A percentile compares a stretch with the other conserved stretches of the same genome.
Conservation (phyloP, 768 basidiomycete species). For the Rhizopogon rudus region DNA sequence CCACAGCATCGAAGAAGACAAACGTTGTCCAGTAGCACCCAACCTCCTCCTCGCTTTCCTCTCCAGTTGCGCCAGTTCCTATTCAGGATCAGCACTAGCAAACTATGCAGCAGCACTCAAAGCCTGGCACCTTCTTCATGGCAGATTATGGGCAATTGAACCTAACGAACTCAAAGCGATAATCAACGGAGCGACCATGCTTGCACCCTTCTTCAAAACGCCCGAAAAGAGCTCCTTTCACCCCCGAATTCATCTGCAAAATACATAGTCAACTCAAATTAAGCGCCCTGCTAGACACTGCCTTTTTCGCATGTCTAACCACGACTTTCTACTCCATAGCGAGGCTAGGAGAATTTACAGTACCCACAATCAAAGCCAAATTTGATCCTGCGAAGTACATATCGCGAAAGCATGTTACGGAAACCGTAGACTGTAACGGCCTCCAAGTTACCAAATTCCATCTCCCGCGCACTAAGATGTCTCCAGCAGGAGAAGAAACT, state of each 20-base stretch:
- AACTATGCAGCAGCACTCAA: slow-evolving; percentile 8
- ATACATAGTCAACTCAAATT: too few species aligned
- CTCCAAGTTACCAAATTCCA: slow-evolving; percentile 19
- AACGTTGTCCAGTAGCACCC: slow-evolving; percentile 24
- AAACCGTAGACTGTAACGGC: slow-evolving; percentile 19
- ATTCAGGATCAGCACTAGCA: slow-evolving; percentile 6
- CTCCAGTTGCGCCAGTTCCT: slow-evolving; percentile 8
- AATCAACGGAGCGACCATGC: background rate
- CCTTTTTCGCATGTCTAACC: slow-evolving; percentile 33
- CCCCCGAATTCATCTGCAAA: slow-evolving; percentile 2
- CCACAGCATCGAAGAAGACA: slow-evolving; percentile 23
- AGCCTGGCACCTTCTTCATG: slow-evolving; percentile 22
- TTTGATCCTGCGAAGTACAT: slow-evolving; percentile 28
- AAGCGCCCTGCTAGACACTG: slow-evolving; percentile 16
- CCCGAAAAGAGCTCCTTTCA: background rate
- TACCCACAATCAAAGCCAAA: slow-evolving; percentile 21
- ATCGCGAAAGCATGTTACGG: slow-evolving; percentile 18
- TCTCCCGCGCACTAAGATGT: slow-evolving; percentile 26
- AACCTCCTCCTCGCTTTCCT: slow-evolving; percentile 11
- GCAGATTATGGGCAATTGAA: slow-evolving; percentile 11
- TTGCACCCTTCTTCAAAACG: too few species aligned
- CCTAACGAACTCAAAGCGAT: slow-evolving; percentile 11
- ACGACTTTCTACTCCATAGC: slow-evolving; percentile 32
- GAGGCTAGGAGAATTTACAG: slow-evolving; percentile 34
- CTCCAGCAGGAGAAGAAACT: slow-evolving; percentile 4